Evolutionary conservation across 192 early-diverging fungal genomes (phyloP), one percentile per base, ranked within the genome.

Genomic region (Funneliformis mosseae): DNA sequence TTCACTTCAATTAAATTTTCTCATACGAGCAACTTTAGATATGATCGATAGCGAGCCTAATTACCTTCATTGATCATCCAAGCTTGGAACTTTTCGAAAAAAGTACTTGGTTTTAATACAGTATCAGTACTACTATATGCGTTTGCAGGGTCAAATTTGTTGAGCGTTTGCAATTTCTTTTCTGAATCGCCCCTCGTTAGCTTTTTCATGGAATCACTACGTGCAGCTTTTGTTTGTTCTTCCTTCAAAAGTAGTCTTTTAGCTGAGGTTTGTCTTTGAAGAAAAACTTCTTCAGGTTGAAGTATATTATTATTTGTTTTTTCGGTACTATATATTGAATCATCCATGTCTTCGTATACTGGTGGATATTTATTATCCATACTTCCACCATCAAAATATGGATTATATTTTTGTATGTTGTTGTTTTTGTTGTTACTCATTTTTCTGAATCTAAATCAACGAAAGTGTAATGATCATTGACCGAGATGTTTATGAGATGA

Each of bases 21-120:
- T n/a, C n/a, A n/a, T n/a, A n/a, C n/a, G n/a, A n/a, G n/a, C n/a
- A n/a, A n/a, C n/a, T 25, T 43, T 16, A 39, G 66, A 25, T 45
- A 88, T 82, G 27, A 80, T 81, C 75, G 86, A 83, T 81, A 83
- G 85, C 16, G 85, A 39, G 66, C 2, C 8, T 33, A 23, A 16
- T 81, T 83, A 86, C 85, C 85, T 83, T 86, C 85, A 48, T 86
- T 86, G 63, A 86, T 84, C 85, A 86, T 86, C 85, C 85, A 86
- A 46, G 84, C 82, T 82, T 81, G 83, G 41, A 86, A 76, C 74
- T 83, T 83, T 78, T 86, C n/a, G 28, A 8, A 27, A 0, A 0
- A 18, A 50, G 77, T 79, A 41, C 23, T 27, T 16, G 77, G 77
- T 23, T 79, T 48, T 45, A 43, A 43, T 4, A 38, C 76, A 50